A percentile compares a stretch with the other conserved stretches of the same genome.
Evolutionary conservation across 805 yeast species (phyloP).

Genomic region (Starmerella gropengiesseri): DNA sequence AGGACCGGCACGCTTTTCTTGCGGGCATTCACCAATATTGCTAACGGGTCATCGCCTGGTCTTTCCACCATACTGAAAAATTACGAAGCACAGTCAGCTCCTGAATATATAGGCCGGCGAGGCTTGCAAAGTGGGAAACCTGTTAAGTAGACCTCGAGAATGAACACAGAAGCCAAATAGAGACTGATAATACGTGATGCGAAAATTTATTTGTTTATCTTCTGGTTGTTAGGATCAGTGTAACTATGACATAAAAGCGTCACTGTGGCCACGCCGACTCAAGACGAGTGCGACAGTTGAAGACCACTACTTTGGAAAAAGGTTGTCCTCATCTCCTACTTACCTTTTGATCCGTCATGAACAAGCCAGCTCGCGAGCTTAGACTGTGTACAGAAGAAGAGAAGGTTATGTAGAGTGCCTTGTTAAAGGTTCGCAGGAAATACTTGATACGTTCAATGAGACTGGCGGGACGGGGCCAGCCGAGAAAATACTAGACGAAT

Average conservation of each 20-base stretch:
- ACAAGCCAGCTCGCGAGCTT: neutral
- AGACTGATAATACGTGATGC: no score
- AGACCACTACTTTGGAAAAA: neutral
- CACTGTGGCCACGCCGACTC: constrained; percentile 14
- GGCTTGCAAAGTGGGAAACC: neutral
- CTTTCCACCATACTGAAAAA: no score
- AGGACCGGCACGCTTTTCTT: constrained; percentile 31
- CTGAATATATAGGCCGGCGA: no score
- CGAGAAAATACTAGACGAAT: no score
- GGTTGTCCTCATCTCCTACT: constrained; percentile 23
- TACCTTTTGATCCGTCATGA: constrained; percentile 7
- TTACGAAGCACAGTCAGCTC: neutral
- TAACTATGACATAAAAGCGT: constrained; percentile 21
- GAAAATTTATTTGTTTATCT: no score
- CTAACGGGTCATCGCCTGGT: no score
- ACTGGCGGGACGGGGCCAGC: no score
- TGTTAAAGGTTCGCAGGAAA: no score
- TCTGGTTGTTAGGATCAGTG: constrained; percentile 23
- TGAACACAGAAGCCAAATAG: neutral
- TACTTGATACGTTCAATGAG: no score
- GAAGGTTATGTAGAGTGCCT: neutral
- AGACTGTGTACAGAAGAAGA: neutral
- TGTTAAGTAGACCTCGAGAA: neutral
- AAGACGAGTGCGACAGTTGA: constrained; percentile 13
- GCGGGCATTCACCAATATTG: neutral